These are phyloP conservation scores for Clathrospora elynae DNA, from an alignment of 2,329 filamentous ascomycete species.

Conservation along the genomic window DNA sequence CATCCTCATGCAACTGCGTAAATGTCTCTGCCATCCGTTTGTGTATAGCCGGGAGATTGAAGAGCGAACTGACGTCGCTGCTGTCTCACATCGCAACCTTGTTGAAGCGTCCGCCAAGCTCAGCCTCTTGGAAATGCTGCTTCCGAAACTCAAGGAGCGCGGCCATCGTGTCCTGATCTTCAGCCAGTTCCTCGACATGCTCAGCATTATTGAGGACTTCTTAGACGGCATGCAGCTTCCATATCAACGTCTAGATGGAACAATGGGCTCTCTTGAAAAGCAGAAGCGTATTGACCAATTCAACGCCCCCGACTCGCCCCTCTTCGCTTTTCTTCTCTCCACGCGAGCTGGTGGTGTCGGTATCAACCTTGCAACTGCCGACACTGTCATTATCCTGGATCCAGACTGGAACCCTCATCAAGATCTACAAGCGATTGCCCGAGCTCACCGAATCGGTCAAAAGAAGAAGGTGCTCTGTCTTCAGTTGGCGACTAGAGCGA, in stretches of 20 bases:
- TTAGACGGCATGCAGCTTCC: conserved; percentile 73
- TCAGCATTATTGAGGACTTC: conserved; percentile 91
- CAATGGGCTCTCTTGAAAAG: conserved; percentile 78
- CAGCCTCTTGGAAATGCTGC: conserved; percentile 78
- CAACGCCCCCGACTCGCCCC: conserved; percentile 79
- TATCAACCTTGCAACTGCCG: conserved; percentile 94
- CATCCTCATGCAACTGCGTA: conserved; percentile 91
- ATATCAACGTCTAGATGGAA: conserved; percentile 86
- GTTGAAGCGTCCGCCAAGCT: conserved; percentile 92
- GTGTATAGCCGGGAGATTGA: conserved; percentile 91
- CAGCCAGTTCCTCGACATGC: conserved; percentile 88
- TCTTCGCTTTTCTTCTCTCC: conserved; percentile 91
- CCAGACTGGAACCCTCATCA: conserved; percentile 98
- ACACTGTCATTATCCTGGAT: conserved; percentile 97
- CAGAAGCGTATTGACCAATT: conserved; percentile 93
- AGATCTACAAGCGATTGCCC: conserved; percentile 91
- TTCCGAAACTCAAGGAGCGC: conserved; percentile 82
- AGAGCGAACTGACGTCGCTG: conserved; percentile 69
- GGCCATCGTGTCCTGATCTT: conserved; percentile 94
- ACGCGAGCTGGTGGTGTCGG: conserved; percentile 95
- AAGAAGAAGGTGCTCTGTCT: conserved; percentile 95
- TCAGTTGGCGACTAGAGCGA: conserved; percentile 86
- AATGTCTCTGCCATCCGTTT: conserved; percentile 94
- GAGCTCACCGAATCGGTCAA: conserved; percentile 95
- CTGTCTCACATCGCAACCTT: conserved; percentile 74